Evolutionary conservation across 345 rosid genomes (phyloP).

Genomic region (Cardamine resedifolia): DNA sequence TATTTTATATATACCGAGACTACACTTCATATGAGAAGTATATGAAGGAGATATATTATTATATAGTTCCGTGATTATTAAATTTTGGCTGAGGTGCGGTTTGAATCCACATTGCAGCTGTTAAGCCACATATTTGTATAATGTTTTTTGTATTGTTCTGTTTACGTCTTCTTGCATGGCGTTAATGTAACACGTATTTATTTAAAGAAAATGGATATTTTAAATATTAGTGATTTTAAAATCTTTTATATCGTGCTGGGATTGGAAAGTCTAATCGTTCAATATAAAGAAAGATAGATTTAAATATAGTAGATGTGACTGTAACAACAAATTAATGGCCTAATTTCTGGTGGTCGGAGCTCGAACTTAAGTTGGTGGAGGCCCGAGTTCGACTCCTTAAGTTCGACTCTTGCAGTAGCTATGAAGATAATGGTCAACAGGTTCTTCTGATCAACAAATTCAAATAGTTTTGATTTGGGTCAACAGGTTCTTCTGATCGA

Average conservation of each 20-base stretch:
- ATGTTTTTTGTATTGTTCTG: slow-evolving; percentile 7
- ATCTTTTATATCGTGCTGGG: not conserved
- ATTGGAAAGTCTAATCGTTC: not conserved
- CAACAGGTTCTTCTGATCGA: no score
- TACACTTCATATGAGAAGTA: slow-evolving; percentile 11
- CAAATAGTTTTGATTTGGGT: no score
- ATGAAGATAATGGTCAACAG: not conserved
- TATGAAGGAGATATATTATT: not conserved
- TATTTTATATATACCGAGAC: slow-evolving; percentile 1
- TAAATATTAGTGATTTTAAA: not conserved
- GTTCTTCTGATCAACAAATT: no score
- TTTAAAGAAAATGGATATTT: not conserved
- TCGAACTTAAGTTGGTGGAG: not conserved
- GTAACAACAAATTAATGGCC: not conserved
- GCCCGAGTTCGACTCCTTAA: not conserved
- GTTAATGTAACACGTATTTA: slow-evolving; percentile 19
- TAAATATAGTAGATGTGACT: not conserved
- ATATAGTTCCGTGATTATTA: not conserved
- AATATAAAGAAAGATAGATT: not conserved
- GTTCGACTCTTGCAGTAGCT: not conserved
- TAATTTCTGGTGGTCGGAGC: not conserved
- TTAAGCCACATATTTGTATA: not conserved
- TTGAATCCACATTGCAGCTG: slow-evolving; percentile 19
- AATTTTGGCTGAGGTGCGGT: slow-evolving; percentile 13
- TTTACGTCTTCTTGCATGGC: slow-evolving; percentile 8